A percentile compares a stretch with the other conserved stretches of the same genome.
phyloP scores from a whole-genome alignment of 169 alveolate species.

The Plasmodium reichenowi region DNA sequence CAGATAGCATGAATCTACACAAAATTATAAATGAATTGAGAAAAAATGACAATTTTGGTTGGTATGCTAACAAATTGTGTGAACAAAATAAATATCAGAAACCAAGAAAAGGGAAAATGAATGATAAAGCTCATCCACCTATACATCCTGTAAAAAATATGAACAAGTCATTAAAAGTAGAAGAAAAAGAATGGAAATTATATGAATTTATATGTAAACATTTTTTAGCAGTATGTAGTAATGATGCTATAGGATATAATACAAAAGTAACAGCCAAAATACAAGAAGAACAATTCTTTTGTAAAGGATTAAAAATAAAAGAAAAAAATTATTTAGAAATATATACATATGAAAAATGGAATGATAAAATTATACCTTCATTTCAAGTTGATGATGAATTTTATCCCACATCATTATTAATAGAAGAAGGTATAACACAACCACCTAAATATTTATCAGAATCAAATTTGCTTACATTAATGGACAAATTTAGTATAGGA shows the following conservation, averaged over 20 bases:
- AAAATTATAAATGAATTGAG: slow-evolving; percentile 85
- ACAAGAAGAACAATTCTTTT: slow-evolving; percentile 57
- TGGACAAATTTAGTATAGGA: slow-evolving; percentile 98
- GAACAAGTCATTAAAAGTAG: slow-evolving; percentile 82
- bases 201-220: slow-evolving; percentile 88
- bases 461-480: slow-evolving; percentile 94
- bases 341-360: slow-evolving; percentile 75
- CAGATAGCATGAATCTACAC: slow-evolving; percentile 91
- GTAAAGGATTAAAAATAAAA: slow-evolving; percentile 72
- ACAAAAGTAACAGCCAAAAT: slow-evolving; percentile 77
- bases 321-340: slow-evolving; percentile 68
- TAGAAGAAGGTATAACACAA: slow-evolving; percentile 75
- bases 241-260: slow-evolving; percentile 87
- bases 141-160: slow-evolving; percentile 98
- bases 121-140: slow-evolving; percentile 99
- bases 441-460: slow-evolving; percentile 98
- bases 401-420: slow-evolving; percentile 29
- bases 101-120: slow-evolving; percentile 92
- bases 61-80: slow-evolving; percentile 88
- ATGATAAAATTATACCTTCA: slow-evolving; percentile 53
- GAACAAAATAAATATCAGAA: slow-evolving; percentile 59
- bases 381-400: slow-evolving; percentile 60
- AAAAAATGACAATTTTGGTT: slow-evolving; percentile 91
- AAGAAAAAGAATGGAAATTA: slow-evolving; percentile 84
- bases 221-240: slow-evolving; percentile 90